Evolutionary conservation across 2,329 filamentous ascomycete species (phyloP).

Genomic region (Harringtonia aguacate): DNA sequence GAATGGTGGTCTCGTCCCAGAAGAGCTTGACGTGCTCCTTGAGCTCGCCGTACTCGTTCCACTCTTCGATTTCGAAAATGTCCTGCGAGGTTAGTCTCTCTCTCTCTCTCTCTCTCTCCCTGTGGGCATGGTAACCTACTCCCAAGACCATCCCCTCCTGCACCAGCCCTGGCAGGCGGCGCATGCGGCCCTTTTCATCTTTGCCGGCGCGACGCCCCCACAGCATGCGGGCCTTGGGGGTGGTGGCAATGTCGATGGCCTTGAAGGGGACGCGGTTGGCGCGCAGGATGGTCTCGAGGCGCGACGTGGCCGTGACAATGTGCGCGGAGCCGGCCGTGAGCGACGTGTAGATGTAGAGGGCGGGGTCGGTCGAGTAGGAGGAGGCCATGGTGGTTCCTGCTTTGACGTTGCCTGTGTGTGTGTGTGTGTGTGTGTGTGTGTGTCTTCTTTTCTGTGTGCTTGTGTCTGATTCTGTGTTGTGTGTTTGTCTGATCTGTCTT

Average conservation of each 20-base stretch:
- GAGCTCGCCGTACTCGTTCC: conserved; percentile 97
- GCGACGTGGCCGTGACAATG: conserved; percentile 90
- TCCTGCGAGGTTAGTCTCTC: conserved; percentile 46
- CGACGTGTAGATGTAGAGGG: conserved; percentile 92
- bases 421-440: neutral
- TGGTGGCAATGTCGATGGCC: conserved; percentile 81
- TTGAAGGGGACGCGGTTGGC: conserved; percentile 92
- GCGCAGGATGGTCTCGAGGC: conserved; percentile 90
- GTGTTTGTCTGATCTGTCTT: no score
- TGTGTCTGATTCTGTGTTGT: no score
- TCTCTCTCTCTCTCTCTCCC: neutral
- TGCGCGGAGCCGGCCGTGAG: conserved; percentile 91
- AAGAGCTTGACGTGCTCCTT: conserved; percentile 70
- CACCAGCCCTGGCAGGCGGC: conserved; percentile 81
- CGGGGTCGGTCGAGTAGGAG: conserved; percentile 47
- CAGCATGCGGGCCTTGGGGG: conserved; percentile 78
- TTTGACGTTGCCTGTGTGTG: neutral
- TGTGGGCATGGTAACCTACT: conserved; percentile 42
- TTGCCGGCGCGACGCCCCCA: conserved; percentile 80
- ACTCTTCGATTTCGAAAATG: conserved; percentile 89
- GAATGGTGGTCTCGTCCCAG: conserved; percentile 51
- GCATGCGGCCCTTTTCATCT: conserved; percentile 44
- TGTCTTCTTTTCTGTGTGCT: neutral
- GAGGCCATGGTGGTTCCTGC: conserved; percentile 2
- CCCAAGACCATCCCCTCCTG: conserved; percentile 79